Percentiles rank a stretch among this genome's conserved stretches.
Conservation (phyloP, 306 rosid species). For the Castanea mollissima region DNA sequence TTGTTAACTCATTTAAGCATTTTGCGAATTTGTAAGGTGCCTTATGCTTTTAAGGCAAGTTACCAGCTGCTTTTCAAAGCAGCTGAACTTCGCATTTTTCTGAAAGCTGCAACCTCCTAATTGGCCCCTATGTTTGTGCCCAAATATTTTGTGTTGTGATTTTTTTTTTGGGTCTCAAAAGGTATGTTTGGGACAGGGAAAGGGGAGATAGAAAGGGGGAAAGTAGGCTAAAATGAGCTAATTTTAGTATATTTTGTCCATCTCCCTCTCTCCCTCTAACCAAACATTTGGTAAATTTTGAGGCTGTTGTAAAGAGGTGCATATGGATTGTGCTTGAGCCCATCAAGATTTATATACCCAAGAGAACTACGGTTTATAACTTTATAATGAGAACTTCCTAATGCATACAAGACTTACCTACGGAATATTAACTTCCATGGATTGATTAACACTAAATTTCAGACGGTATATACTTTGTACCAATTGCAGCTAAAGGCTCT, state of each 20-base stretch:
- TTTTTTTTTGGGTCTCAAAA: neutral
- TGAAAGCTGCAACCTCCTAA: neutral
- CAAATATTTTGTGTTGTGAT: neutral
- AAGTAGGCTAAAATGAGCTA: too few species aligned
- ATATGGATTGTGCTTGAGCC: neutral
- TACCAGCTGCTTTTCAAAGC: neutral
- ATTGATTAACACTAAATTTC: neutral
- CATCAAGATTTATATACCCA: neutral
- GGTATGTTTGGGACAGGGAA: neutral
- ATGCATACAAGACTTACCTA: neutral
- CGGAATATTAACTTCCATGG: neutral
- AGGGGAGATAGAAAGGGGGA: too few species aligned
- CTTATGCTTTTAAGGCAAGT: neutral
- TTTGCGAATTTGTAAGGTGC: too few species aligned
- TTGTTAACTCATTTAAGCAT: neutral
- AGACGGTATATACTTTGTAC: neutral
- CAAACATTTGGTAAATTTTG: neutral
- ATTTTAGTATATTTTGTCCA: too few species aligned
- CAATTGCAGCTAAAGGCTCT: neutral
- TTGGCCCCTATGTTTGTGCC: neutral
- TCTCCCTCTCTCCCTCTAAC: too few species aligned
- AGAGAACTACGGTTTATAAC: neutral
- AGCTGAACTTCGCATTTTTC: neutral
- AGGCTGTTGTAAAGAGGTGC: neutral
- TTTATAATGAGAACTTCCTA: neutral